Conservation (phyloP, 2,329 filamentous ascomycete species). For the Claviceps purpurea region DNA sequence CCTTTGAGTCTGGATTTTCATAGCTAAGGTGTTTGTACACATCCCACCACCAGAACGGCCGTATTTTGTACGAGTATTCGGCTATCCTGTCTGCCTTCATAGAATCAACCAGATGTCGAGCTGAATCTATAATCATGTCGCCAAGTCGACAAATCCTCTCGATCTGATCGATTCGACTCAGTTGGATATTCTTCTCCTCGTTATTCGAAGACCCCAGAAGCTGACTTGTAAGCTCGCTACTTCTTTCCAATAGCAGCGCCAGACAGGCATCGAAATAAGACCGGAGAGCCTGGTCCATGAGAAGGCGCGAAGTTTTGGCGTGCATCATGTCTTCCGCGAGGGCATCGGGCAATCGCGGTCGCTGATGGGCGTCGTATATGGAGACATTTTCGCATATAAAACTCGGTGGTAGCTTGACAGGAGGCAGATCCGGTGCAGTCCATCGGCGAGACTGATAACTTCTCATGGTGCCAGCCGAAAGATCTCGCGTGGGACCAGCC, state of each 20-base stretch:
- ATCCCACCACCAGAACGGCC: constrained; percentile 29
- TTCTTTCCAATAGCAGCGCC: constrained; percentile 8
- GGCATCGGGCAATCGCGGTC: constrained; percentile 18
- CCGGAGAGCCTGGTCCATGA: constrained; percentile 15
- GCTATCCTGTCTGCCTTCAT: constrained; percentile 21
- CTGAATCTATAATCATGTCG: constrained; percentile 24
- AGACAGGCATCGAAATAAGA: constrained; percentile 20
- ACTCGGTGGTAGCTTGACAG: constrained; percentile 39
- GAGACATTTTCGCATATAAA: constrained; percentile 41
- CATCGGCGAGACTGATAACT: constrained; percentile 20
- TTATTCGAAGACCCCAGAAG: constrained; percentile 5
- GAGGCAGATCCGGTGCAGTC: constrained; percentile 30
- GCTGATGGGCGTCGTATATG: constrained; percentile 12
- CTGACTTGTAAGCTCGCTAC: constrained; percentile 9
- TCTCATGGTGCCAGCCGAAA: constrained; percentile 14
- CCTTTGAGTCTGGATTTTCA: constrained; percentile 15
- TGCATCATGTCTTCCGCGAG: constrained; percentile 19
- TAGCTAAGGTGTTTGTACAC: constrained; percentile 22
- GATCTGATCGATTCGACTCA: constrained; percentile 8
- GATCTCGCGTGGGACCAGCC: constrained; percentile 15
- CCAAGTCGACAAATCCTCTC: constrained; percentile 13
- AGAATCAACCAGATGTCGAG: constrained; percentile 22
- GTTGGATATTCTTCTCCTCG: constrained; percentile 1
- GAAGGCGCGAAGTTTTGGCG: constrained; percentile 19
- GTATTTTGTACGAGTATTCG: constrained; percentile 20